phyloP scores from a whole-genome alignment of 306 rosid species.

The Malus sieversii region DNA sequence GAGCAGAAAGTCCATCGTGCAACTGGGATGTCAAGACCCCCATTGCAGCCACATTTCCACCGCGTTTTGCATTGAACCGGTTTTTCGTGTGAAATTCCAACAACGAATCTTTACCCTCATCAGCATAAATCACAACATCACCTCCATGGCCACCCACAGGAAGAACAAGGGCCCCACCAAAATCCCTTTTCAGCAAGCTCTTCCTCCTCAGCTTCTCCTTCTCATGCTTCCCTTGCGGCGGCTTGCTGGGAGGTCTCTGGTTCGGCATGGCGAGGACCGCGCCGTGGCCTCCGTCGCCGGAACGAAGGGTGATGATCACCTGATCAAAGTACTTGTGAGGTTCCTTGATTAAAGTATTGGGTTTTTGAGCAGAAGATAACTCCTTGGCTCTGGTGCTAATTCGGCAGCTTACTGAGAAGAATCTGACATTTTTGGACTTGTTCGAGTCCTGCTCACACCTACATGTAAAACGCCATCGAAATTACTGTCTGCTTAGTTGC shows the following conservation, averaged over 20 bases:
- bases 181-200: slow-evolving; percentile 58
- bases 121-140: slow-evolving; percentile 79
- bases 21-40: slow-evolving; percentile 62
- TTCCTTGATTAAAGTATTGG: slow-evolving; percentile 37
- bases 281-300: slow-evolving; percentile 92
- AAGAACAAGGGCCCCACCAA: slow-evolving; percentile 69
- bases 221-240: slow-evolving; percentile 31
- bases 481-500: background rate
- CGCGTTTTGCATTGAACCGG: slow-evolving; percentile 62
- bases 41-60: slow-evolving; percentile 84
- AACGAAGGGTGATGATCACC: slow-evolving; percentile 67
- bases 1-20: slow-evolving; percentile 52
- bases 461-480: background rate
- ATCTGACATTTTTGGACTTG: background rate
- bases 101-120: slow-evolving; percentile 59
- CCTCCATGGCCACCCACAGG: slow-evolving; percentile 88
- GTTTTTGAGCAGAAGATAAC: slow-evolving; percentile 16
- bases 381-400: slow-evolving; percentile 16
- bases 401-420: slow-evolving; percentile 27
- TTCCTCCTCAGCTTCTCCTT: slow-evolving; percentile 42
- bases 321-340: slow-evolving; percentile 90
- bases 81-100: slow-evolving; percentile 53
- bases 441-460: slow-evolving; percentile 2
- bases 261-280: slow-evolving; percentile 47
- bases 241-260: slow-evolving; percentile 15